Evolutionary conservation across 306 rosid species (phyloP), one percentile per base, ranked within the genome.

Genomic region (Boehmeria nivea): DNA sequence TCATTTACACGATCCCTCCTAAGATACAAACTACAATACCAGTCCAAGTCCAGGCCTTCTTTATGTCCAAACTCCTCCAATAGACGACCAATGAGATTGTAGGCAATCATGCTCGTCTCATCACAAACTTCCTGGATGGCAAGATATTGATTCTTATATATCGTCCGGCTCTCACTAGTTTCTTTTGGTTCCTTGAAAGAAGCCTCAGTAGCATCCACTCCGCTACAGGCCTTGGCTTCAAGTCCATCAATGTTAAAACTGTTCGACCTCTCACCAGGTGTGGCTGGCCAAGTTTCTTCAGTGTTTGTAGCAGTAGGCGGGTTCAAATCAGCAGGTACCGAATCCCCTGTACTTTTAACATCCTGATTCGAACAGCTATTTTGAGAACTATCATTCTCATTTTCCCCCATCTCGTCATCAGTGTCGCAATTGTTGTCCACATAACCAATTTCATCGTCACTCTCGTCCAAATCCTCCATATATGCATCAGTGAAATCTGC

Each of bases 121-220:
- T 91, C 96, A 76, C 89, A 84, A 51, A 64, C 72, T 48, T 81
- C 83, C 71, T 91, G 98, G 67, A 70, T 48, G 18, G 72, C 65
- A 22, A 91, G 83, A 71, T 87, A 84, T 20, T 71, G 68, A 66
- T 91, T 86, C 63, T 70, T 71, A 62, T 59, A 52, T 12, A 57
- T 46, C 16, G 45, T 53, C 58, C 62, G 26, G 25, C 59, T 55
- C 19, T 46, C 36, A 43, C 26, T 9, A 26, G 14, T 6, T 14
- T 7, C 59, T 26, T 61, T 54, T 62, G 62, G 49, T 40, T 51
- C 40, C 47, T 5, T 39, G 6, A 26, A 42, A 28, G 51, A 26
- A 27, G n/a, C n/a, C n/a, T n/a, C n/a, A n/a, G n/a, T n/a, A 13
- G 16, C 12, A 17, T 34, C 28, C 16, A 36, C 58, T 33, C 45